Base-by-base conservation (phyloP, 352 stramenopile genomes). In the Elongisporangium anandrum region DNA sequence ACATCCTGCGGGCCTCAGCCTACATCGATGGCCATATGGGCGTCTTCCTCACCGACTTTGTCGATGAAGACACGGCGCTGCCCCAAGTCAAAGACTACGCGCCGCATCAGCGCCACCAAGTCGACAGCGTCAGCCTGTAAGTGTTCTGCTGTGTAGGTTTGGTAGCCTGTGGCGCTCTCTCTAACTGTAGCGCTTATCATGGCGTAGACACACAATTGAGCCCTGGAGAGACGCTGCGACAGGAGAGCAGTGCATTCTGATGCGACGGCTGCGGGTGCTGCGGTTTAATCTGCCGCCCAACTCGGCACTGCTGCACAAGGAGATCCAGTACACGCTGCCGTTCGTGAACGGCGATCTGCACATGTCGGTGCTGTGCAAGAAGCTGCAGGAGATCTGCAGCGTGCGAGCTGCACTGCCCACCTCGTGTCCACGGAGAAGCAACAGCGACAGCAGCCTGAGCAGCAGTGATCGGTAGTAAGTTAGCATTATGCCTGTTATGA, bases 301-400 rank as follows among this genome's bases (percentile, higher is more conserved):
- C 52, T 82, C 73, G 16, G 56, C 72, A 0, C 49, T 74, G 54
- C 52, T 85, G 21, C 60, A 75, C 22, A 57, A 63, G 1, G 75
- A 85, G 53, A 54, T 85, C 23, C 63, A 77, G 24, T 61, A 65
- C 22, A 55, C 70, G 47, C 54, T 80, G 45, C 68, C 75, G 39
- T 73, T 69, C 65, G 66, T 79, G 26, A 85, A 82, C 41, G 75
- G 72, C 16, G 75, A 85, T 26, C 69, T 82, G 45, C 59, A 71
- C 51, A 71, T 85, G 68, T 68, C 66, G 22, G 72, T 85, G 65
- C 59, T 85, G 21, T 45, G 34, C 34, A 45, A 45, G 34, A 45
- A 45, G 34, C 34, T 45, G 13, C 34, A 45, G 34, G 34, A 45
- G 34, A 45, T 45, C 34, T 45, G 34, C 34, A 45, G 34, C 4